These are phyloP conservation scores for Zygotorulaspora mrakii DNA, from an alignment of 1,139 yeast species.

Conservation along the genomic window DNA sequence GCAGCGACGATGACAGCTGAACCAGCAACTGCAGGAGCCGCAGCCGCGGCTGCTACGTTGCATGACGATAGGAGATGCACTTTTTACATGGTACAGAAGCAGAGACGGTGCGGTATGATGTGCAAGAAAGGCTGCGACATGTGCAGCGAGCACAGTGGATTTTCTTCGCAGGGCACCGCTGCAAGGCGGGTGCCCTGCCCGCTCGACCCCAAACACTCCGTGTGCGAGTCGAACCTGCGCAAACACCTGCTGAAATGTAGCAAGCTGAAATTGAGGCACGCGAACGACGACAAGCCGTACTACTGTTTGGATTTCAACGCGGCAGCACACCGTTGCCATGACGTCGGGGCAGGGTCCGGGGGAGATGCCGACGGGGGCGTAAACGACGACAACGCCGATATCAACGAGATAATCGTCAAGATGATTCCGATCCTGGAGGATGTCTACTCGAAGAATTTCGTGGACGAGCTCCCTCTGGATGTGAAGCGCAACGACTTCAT, in stretches of 20 bases:
- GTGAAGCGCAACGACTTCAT: conserved; percentile 29
- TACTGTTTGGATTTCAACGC: conserved; percentile 26
- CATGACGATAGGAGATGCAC: neutral
- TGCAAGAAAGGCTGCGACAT: no score
- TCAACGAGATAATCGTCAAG: conserved; percentile 16
- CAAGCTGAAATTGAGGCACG: conserved; percentile 40
- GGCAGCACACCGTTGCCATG: neutral
- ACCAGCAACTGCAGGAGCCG: no score
- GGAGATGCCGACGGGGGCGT: conserved; percentile 3
- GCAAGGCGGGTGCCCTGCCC: conserved; percentile 71
- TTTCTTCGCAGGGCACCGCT: no score
- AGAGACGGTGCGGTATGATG: conserved; percentile 1
- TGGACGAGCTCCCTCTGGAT: conserved; percentile 24
- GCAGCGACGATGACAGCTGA: no score
- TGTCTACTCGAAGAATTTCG: conserved; percentile 28
- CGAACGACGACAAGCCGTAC: conserved; percentile 39
- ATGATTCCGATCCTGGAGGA: conserved; percentile 39
- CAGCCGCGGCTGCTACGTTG: no score
- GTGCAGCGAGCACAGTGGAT: no score
- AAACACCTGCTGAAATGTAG: conserved; percentile 64
- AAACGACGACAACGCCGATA: conserved; percentile 3
- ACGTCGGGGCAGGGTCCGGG: no score
- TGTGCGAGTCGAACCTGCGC: conserved; percentile 56
- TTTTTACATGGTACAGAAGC: neutral
- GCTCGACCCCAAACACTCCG: conserved; percentile 67